Base-by-base conservation (phyloP, 441 rosid genomes). In the Populus hybrid region DNA sequence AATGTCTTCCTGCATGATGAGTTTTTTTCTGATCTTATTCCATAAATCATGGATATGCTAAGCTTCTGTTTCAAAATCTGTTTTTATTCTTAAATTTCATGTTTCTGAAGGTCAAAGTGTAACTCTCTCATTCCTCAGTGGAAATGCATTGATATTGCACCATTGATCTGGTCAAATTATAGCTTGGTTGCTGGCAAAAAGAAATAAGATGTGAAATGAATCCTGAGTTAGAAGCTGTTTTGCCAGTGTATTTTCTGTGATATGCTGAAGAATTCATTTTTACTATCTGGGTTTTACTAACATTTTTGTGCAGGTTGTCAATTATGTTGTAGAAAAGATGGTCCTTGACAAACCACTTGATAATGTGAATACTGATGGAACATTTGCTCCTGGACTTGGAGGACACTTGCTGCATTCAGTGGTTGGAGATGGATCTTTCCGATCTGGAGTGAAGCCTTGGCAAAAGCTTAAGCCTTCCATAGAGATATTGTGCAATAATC, bases 401-500 rank as follows among this genome's bases (percentile, higher is more conserved):
- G 97, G 98, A 71, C 93, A 80, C 70, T 75, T 87, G 53, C 96
- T 85, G 71, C 93, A 82, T 79, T 85, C 92, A 57, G 85, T 90
- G 11, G 77, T 87, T 73, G 94, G 94, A 80, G 97, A 94, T 85
- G 92, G 86, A 74, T 80, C 93, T 40, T 86, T 87, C 75, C 87
- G 88, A 71, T 71, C 95, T 83, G 97, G 94, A 79, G 79, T 85
- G 85, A 95, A 88, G 85, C 85, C 97, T 75, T 90, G 94, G 95
- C 95, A 84, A 84, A 97, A 92, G 88, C 87, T 81, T 79, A 92
- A 88, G 86, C 99, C 99, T 78, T 87, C 93, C 79, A 87, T 97
- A 61, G 99, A 97, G 88, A 92, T 97, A 80, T 84, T 92, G 84
- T 97, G 99, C 88, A 95, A 95, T 85, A 95, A 95, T 85, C 99